phyloP scores from a whole-genome alignment of 495 filamentous ascomycete genomes.

The Hypoxylon fragiforme region DNA sequence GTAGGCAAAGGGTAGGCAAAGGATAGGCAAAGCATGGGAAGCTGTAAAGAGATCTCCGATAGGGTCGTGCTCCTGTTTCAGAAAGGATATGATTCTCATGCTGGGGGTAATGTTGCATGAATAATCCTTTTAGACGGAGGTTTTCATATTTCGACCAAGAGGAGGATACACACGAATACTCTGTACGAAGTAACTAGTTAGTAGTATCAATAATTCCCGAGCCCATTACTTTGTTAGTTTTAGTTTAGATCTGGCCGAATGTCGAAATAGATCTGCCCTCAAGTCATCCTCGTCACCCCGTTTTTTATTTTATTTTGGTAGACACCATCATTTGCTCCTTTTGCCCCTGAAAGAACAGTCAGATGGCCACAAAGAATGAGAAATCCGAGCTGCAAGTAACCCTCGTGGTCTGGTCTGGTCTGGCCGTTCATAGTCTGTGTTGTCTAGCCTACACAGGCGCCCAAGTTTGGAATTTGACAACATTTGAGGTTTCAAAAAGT shows the following conservation, averaged over 20 bases:
- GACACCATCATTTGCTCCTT: too few species aligned
- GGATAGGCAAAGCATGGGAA: too few species aligned
- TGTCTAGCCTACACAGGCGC: slow-evolving; percentile 11
- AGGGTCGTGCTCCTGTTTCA: slow-evolving; percentile 34
- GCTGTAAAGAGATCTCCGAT: slow-evolving; percentile 34
- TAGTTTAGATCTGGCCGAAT: slow-evolving; percentile 21
- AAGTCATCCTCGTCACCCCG: not conserved
- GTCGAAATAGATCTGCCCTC: slow-evolving; percentile 8
- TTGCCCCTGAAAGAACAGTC: too few species aligned
- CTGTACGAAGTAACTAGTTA: not conserved
- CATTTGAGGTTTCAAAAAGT: not conserved
- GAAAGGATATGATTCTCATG: slow-evolving; percentile 34
- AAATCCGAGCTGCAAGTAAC: slow-evolving; percentile 16
- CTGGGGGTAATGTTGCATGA: slow-evolving; percentile 23
- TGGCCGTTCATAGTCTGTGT: slow-evolving; percentile 9
- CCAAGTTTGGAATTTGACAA: not conserved
- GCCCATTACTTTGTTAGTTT: not conserved
- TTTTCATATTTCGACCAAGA: not conserved
- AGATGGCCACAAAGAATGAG: slow-evolving; percentile 14
- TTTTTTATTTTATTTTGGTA: slow-evolving; percentile 8
- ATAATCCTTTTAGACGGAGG: slow-evolving; percentile 11
- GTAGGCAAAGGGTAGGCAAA: not conserved
- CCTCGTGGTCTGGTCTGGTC: too few species aligned
- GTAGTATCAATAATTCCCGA: not conserved
- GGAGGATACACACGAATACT: too few species aligned